phyloP scores from a whole-genome alignment of 2,329 filamentous ascomycete species.

The Ceratocystis variospora region DNA sequence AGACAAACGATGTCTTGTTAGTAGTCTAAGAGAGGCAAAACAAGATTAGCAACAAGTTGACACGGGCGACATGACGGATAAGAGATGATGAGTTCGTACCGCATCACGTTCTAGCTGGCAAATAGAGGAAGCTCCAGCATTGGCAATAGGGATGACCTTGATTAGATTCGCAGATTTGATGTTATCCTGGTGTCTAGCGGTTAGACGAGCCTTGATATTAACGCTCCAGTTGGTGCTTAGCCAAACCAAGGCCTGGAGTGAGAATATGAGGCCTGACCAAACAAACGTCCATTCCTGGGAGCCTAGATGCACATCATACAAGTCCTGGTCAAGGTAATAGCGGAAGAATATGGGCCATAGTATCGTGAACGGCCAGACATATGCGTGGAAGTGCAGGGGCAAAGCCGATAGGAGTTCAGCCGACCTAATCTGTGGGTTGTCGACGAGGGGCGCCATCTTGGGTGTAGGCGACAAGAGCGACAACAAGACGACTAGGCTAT shows the following conservation, averaged over 20 bases:
- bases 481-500: neutral
- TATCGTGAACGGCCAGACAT: slow-evolving; percentile 84
- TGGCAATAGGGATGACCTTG: slow-evolving; percentile 81
- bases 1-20: slow-evolving; percentile 76
- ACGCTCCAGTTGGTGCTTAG: slow-evolving; percentile 97
- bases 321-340: slow-evolving; percentile 67
- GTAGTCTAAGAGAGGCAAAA: slow-evolving; percentile 36
- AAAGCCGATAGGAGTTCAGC: slow-evolving; percentile 82
- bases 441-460: slow-evolving; percentile 66
- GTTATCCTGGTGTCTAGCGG: slow-evolving; percentile 53
- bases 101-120: slow-evolving; percentile 67
- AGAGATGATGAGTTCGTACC: slow-evolving; percentile 28
- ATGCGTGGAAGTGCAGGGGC: slow-evolving; percentile 66
- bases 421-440: slow-evolving; percentile 77
- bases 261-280: slow-evolving; percentile 78
- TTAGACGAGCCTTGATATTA: slow-evolving; percentile 69
- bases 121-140: slow-evolving; percentile 81
- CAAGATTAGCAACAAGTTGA: slow-evolving; percentile 3
- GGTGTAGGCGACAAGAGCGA: neutral
- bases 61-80: neutral
- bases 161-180: slow-evolving; percentile 69
- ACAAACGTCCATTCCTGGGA: slow-evolving; percentile 98
- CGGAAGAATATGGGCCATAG: slow-evolving; percentile 86
- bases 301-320: slow-evolving; percentile 82
- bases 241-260: slow-evolving; percentile 78